These are phyloP conservation scores for Globisporangium canariense DNA, from an alignment of 352 stramenopile species.

Conservation along the genomic window DNA sequence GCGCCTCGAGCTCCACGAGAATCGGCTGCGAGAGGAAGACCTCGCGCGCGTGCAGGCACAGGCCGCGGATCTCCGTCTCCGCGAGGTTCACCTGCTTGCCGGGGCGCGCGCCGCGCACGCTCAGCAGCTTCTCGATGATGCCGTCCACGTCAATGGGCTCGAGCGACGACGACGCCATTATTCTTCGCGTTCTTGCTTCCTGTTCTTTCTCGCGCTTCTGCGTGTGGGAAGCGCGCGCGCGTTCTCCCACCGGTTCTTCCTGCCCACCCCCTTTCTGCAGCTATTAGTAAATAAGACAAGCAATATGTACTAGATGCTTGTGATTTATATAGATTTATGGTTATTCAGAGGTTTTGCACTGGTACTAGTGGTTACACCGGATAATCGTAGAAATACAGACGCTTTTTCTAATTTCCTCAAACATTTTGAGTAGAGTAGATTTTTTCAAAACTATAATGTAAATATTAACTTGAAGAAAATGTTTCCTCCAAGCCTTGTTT, in stretches of 20 bases:
- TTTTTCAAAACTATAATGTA: no score
- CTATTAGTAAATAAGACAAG: conserved; percentile 3
- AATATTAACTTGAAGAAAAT: no score
- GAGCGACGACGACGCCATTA: conserved; percentile 48
- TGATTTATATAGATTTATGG: no score
- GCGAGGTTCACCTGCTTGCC: conserved; percentile 92
- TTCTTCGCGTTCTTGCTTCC: background rate
- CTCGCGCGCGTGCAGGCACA: conserved; percentile 93
- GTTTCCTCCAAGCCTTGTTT: background rate
- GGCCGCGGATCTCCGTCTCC: conserved; percentile 95
- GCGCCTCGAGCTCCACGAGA: conserved; percentile 98
- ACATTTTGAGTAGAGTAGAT: no score
- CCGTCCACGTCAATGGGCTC: conserved; percentile 82
- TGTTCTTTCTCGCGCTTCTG: background rate
- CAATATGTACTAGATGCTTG: no score
- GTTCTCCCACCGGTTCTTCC: background rate
- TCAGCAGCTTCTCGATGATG: conserved; percentile 91
- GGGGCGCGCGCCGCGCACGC: conserved; percentile 72
- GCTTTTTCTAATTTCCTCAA: no score
- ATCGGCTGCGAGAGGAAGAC: conserved; percentile 99
- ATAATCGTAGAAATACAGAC: no score
- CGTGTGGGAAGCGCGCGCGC: background rate
- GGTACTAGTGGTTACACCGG: no score
- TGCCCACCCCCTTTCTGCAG: no score
- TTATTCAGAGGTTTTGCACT: no score